Percentiles rank a stretch among this genome's conserved stretches.
These are phyloP conservation scores for Henckelia pumila DNA, from an alignment of 257 asterid genomes.

Conservation along the genomic window DNA sequence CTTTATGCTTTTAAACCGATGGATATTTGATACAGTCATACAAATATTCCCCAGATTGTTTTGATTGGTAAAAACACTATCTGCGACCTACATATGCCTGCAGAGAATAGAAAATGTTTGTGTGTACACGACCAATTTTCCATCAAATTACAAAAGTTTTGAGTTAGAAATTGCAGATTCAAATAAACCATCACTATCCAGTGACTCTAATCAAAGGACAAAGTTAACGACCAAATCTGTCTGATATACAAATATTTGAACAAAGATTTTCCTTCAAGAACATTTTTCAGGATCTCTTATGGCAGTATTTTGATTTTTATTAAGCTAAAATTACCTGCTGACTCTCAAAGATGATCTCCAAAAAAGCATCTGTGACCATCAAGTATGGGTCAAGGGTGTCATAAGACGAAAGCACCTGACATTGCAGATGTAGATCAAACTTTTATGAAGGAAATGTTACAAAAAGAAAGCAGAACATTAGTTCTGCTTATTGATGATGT, in stretches of 20 bases:
- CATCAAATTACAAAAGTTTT: background rate
- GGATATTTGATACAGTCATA: background rate
- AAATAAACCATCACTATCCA: background rate
- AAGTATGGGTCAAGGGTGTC: constrained; percentile 51
- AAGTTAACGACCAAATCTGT: background rate
- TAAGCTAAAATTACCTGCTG: constrained; percentile 56
- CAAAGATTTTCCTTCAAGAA: constrained; percentile 10
- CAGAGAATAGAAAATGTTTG: constrained; percentile 1
- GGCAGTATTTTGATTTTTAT: constrained; percentile 15
- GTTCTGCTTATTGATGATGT: constrained; percentile 19
- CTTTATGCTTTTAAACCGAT: background rate
- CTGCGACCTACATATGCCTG: background rate
- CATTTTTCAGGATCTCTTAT: background rate
- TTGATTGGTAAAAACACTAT: background rate
- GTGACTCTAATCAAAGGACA: background rate
- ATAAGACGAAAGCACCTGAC: constrained; percentile 67
- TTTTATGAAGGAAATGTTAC: constrained; percentile 16
- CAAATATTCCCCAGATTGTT: background rate
- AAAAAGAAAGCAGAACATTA: constrained; percentile 17
- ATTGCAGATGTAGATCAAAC: constrained; percentile 24
- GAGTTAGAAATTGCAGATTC: background rate
- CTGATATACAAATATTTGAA: constrained; percentile 8
- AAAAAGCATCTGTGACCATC: constrained; percentile 63
- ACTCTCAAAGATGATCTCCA: constrained; percentile 70
- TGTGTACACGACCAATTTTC: background rate